Evolutionary conservation across 2,329 filamentous ascomycete genomes (phyloP).

Genomic region (Xylaria multiplex): DNA sequence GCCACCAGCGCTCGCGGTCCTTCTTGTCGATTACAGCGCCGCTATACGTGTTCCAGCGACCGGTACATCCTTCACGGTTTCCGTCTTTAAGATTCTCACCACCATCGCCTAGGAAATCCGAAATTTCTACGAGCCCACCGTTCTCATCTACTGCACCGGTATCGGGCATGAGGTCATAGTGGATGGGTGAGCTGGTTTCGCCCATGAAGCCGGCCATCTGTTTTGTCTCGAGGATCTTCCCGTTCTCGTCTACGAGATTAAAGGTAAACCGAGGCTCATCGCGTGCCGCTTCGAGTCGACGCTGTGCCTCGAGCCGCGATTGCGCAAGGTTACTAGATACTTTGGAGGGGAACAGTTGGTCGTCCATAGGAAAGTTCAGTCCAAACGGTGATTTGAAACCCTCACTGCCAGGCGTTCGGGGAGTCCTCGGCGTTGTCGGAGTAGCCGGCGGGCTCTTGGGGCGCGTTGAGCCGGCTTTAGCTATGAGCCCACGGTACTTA

Average conservation of each 20-base stretch:
- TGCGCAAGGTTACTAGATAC: slow-evolving; percentile 58
- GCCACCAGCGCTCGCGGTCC: slow-evolving; percentile 62
- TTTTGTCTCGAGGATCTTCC: slow-evolving; percentile 61
- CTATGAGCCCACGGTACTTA: slow-evolving; percentile 53
- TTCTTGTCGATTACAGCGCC: slow-evolving; percentile 51
- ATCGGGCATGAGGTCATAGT: slow-evolving; percentile 70
- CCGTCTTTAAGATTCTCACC: slow-evolving; percentile 56
- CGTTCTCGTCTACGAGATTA: slow-evolving; percentile 65
- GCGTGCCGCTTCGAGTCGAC: slow-evolving; percentile 69
- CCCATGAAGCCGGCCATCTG: slow-evolving; percentile 72
- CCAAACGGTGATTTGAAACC: slow-evolving; percentile 38
- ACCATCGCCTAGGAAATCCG: slow-evolving; percentile 59
- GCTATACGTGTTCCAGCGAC: slow-evolving; percentile 57
- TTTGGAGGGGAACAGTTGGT: slow-evolving; percentile 43
- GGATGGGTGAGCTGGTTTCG: slow-evolving; percentile 65
- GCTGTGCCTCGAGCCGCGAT: slow-evolving; percentile 72
- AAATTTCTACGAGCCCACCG: slow-evolving; percentile 64
- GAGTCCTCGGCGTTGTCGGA: slow-evolving; percentile 50
- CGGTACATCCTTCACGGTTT: slow-evolving; percentile 55
- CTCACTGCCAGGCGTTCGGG: slow-evolving; percentile 39
- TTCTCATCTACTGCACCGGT: slow-evolving; percentile 64
- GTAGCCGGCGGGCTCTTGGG: slow-evolving; percentile 47
- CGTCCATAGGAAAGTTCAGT: slow-evolving; percentile 43
- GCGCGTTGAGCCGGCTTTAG: slow-evolving; percentile 39
- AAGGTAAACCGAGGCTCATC: slow-evolving; percentile 65